Base-by-base conservation (phyloP, 1,284 basidiomycete species). In the Filobasidium uniguttulatum region DNA sequence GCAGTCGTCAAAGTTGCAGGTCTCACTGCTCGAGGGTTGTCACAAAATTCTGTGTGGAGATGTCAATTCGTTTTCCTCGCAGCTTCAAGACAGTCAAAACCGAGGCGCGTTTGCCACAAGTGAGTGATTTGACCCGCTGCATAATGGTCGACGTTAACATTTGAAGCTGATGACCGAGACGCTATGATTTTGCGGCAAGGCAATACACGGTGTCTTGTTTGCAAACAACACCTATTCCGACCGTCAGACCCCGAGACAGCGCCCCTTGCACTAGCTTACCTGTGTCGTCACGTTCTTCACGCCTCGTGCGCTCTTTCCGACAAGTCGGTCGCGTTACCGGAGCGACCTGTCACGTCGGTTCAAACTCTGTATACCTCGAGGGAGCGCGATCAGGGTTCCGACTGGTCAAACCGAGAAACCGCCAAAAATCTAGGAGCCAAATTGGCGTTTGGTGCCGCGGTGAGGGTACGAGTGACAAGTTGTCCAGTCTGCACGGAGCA, bases 1-100 rank as follows among this genome's bases (percentile, higher is more conserved):
- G 46, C 88, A 91, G 55, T 90, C 96, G 60, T 96, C 93, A 63
- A 88, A 94, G 60, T 71, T 97, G 3, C 77, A 78, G 61, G 85
- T 87, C 26, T 89, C 85, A 1, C 68, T 96, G 4, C 72, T 94
- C 41, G 87, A 93, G 59, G 90, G 90, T 1, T 93, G 89, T 62
- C 82, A 87, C 66, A 80, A 78, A 1, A 88, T 94, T 49, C 64
- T 94, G 54, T 76, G 85, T 49, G 80, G 84, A 15, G 90, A 94
- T 63, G 83, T 83, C 57, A 74, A 78, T 1, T 76, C 79, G 35
- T 74, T 93, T n/a, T 81, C 82, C 2, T 71, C 72, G 45, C 73
- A 73, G 55, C 71, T 93, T 49, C 80, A 87, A 58, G 73, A 67
- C 46, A 79, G 80, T 37, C 90, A 94, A 65, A 82, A 79, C 0